Percentiles rank a stretch among this genome's conserved stretches.
Conservation (phyloP, 495 filamentous ascomycete species). For the Penicillium odoratum region DNA sequence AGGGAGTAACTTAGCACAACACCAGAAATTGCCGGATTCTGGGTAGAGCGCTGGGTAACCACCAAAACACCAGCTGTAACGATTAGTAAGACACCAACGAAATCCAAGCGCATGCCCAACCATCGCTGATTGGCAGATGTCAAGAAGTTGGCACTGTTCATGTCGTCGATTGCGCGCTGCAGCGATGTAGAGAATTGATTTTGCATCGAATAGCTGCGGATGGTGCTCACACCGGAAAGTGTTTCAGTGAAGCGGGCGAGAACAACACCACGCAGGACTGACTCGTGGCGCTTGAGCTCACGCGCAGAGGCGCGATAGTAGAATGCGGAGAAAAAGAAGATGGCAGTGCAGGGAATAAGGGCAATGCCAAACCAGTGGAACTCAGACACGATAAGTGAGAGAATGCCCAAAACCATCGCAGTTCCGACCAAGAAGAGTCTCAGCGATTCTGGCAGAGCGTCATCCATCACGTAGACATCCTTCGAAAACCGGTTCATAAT, state of each 20-base stretch:
- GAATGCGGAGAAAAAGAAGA: constrained; percentile 1
- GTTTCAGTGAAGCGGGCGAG: constrained; percentile 43
- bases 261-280: not conserved
- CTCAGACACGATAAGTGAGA: not conserved
- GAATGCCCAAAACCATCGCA: not conserved
- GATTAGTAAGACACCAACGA: constrained; percentile 31
- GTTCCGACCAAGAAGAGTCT: not conserved
- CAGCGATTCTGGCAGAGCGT: not conserved
- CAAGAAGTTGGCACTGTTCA: constrained; percentile 44
- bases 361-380: constrained; percentile 2
- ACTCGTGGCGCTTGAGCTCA: not conserved
- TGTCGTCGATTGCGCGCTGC: constrained; percentile 29
- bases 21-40: constrained; percentile 34
- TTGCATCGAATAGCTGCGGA: constrained; percentile 50
- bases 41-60: constrained; percentile 19
- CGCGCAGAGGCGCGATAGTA: not conserved
- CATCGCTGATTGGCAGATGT: constrained; percentile 46
- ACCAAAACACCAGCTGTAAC: not conserved
- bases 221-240: constrained; percentile 40
- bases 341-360: not conserved
- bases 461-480: constrained; percentile 2
- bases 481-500: not conserved
- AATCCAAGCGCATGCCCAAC: constrained; percentile 41
- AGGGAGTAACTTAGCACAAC: constrained; percentile 21
- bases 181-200: constrained; percentile 19